Conservation (phyloP, 176 grass and related monocot genomes). For the Hordeum marinum region DNA sequence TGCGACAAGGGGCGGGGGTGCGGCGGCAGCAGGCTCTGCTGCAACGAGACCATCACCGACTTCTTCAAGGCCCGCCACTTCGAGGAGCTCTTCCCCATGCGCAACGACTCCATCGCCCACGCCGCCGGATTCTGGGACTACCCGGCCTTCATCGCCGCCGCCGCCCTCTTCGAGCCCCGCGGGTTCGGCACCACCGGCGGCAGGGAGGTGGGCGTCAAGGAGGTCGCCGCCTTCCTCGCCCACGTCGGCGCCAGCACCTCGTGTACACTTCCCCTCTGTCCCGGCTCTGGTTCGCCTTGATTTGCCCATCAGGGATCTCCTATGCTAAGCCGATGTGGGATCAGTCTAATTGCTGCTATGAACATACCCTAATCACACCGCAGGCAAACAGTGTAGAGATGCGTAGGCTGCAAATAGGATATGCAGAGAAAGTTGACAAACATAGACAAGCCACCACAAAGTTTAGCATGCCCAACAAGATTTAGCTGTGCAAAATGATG, state of each 20-base stretch:
- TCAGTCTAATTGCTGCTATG: background rate
- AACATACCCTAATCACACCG: background rate
- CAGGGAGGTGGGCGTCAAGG: slow-evolving; percentile 52
- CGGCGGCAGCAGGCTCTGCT: slow-evolving; percentile 65
- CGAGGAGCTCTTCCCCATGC: slow-evolving; percentile 77
- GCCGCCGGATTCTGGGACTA: slow-evolving; percentile 72
- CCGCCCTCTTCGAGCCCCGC: slow-evolving; percentile 57
- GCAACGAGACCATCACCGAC: slow-evolving; percentile 62
- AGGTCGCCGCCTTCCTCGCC: slow-evolving; percentile 81
- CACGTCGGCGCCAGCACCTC: slow-evolving; percentile 83
- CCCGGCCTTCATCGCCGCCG: slow-evolving; percentile 67
- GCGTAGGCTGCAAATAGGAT: slow-evolving; percentile 14
- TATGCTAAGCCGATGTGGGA: background rate
- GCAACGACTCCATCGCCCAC: slow-evolving; percentile 52
- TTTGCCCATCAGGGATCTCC: background rate
- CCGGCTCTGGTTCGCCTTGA: background rate
- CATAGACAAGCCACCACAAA: slow-evolving; percentile 77
- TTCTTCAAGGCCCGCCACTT: slow-evolving; percentile 81
- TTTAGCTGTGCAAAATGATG: slow-evolving; percentile 60
- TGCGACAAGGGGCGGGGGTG: slow-evolving; percentile 81
- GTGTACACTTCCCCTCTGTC: background rate
- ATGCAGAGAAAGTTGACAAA: slow-evolving; percentile 26
- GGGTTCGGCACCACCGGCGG: slow-evolving; percentile 78
- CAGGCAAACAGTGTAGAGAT: background rate
- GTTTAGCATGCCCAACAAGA: slow-evolving; percentile 76